Conservation (phyloP, 2,329 filamentous ascomycete genomes). For the Fusarium sp. region DNA sequence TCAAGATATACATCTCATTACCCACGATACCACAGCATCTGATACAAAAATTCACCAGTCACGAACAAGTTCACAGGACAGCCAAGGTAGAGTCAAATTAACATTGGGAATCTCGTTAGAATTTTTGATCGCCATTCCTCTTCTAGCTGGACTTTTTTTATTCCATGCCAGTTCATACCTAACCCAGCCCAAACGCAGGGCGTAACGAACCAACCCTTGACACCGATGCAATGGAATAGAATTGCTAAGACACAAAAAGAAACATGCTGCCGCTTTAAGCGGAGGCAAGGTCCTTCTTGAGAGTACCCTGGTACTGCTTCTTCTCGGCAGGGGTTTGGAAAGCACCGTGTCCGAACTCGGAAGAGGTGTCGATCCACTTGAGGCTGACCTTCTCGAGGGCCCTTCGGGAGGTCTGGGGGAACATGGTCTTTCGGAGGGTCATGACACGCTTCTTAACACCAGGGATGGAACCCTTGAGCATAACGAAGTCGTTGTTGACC, state of each 20-base stretch:
- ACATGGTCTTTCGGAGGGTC: constrained; percentile 99
- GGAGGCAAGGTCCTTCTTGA: constrained; percentile 92
- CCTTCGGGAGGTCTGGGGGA: constrained; percentile 93
- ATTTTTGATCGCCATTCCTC: constrained; percentile 49
- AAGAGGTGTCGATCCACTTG: constrained; percentile 99
- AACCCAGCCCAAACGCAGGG: constrained; percentile 52
- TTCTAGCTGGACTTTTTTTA: constrained; percentile 52
- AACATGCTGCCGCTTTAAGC: constrained; percentile 55
- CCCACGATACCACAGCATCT: background rate
- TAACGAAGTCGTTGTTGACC: constrained; percentile 98
- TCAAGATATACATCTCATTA: background rate
- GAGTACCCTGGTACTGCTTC: constrained; percentile 94
- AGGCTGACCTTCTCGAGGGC: constrained; percentile 99
- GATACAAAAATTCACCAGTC: background rate
- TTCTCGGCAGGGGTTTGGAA: constrained; percentile 99
- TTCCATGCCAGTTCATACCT: constrained; percentile 52
- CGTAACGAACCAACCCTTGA: constrained; percentile 59
- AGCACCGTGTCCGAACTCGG: constrained; percentile 99
- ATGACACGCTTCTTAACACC: constrained; percentile 99
- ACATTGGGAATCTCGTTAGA: constrained; percentile 52
- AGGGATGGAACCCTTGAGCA: constrained; percentile 97
- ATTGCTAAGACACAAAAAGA: constrained; percentile 56
- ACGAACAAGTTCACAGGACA: constrained; percentile 15
- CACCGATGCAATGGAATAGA: constrained; percentile 63
- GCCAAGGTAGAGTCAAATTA: constrained; percentile 41